phyloP scores from a whole-genome alignment of 345 rosid genomes.

The Alliaria petiolata region DNA sequence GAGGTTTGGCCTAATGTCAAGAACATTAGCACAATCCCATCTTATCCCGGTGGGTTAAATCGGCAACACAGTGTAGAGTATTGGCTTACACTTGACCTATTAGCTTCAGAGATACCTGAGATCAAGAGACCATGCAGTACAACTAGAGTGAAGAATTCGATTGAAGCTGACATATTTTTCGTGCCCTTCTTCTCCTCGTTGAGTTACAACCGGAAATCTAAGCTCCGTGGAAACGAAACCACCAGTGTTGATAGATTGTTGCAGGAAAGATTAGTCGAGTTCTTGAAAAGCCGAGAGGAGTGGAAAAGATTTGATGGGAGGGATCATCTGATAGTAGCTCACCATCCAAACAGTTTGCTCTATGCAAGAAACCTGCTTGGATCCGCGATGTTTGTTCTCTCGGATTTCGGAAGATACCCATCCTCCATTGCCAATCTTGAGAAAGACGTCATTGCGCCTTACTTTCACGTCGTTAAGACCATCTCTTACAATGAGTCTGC shows the following conservation, averaged over 20 bases:
- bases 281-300: constrained; percentile 43
- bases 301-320: constrained; percentile 63
- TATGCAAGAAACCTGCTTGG: constrained; percentile 59
- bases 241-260: constrained; percentile 51
- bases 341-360: constrained; percentile 85
- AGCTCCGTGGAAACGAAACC: constrained; percentile 51
- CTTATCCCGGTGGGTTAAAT: constrained; percentile 81
- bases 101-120: constrained; percentile 50
- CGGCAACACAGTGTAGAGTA: constrained; percentile 92
- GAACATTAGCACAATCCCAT: constrained; percentile 40
- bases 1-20: constrained; percentile 63
- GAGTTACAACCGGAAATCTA: constrained; percentile 75
- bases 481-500: constrained; percentile 47
- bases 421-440: constrained; percentile 58
- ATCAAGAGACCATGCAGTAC: constrained; percentile 50
- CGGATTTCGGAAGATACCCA: constrained; percentile 92
- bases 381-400: constrained; percentile 83
- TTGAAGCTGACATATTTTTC: constrained; percentile 65
- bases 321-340: constrained; percentile 67
- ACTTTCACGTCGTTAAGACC: constrained; percentile 74
- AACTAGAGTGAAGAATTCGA: constrained; percentile 55
- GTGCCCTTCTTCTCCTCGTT: constrained; percentile 87
- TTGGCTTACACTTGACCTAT: constrained; percentile 89
- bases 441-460: constrained; percentile 86
- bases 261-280: constrained; percentile 59